Conservation (phyloP, 2,329 filamentous ascomycete species). For the Ophiosphaerella korrae region DNA sequence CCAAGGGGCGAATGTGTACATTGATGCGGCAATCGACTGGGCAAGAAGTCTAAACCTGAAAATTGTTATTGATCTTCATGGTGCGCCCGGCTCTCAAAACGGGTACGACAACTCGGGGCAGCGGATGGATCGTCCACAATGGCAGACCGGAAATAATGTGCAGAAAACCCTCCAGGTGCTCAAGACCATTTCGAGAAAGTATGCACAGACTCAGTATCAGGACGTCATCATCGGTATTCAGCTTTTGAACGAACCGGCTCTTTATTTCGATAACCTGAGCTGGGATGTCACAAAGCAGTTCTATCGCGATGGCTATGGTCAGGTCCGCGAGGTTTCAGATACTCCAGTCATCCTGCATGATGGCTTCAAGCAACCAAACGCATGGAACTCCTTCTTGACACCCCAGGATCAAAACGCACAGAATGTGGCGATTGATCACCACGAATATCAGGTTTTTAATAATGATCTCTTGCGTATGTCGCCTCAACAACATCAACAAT, state of each 20-base stretch:
- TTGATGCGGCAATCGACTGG: slow-evolving; percentile 64
- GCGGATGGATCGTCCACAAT: slow-evolving; percentile 49
- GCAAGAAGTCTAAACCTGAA: slow-evolving; percentile 58
- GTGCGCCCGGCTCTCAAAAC: slow-evolving; percentile 62
- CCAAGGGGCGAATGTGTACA: slow-evolving; percentile 57
- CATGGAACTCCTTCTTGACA: slow-evolving; percentile 67
- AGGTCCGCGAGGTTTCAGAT: slow-evolving; percentile 51
- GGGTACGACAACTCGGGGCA: slow-evolving; percentile 68
- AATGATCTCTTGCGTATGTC: slow-evolving; percentile 56
- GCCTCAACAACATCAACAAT: slow-evolving; percentile 59
- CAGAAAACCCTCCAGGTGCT: slow-evolving; percentile 61
- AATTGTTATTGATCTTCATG: slow-evolving; percentile 65
- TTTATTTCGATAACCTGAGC: slow-evolving; percentile 52
- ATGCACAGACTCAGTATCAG: slow-evolving; percentile 57
- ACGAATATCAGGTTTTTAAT: slow-evolving; percentile 71
- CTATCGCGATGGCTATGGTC: slow-evolving; percentile 60
- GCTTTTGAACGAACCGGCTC: slow-evolving; percentile 61
- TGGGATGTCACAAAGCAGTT: slow-evolving; percentile 57
- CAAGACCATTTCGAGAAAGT: slow-evolving; percentile 62
- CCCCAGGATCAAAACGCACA: slow-evolving; percentile 55
- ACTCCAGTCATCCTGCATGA: slow-evolving; percentile 64
- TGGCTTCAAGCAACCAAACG: slow-evolving; percentile 58
- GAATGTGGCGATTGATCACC: slow-evolving; percentile 68
- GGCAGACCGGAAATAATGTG: slow-evolving; percentile 56
- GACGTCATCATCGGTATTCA: slow-evolving; percentile 65